Conservation (phyloP, 2,329 filamentous ascomycete genomes). For the Akanthomyces uredinophilus region DNA sequence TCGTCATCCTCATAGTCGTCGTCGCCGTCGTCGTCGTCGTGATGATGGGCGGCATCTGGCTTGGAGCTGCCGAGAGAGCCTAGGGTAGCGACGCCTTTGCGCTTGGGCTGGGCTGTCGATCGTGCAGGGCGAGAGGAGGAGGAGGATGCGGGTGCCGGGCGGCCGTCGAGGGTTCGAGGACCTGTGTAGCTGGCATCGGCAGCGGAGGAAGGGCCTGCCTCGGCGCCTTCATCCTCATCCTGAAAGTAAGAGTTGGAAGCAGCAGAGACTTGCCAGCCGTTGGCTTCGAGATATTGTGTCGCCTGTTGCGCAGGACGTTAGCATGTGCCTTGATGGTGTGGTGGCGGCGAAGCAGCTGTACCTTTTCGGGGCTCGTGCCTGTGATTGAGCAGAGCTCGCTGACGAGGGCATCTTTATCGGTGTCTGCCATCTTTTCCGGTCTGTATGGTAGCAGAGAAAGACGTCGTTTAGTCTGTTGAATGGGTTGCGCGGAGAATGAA, state of each 20-base stretch:
- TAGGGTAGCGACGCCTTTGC: conserved; percentile 56
- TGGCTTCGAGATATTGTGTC: conserved; percentile 58
- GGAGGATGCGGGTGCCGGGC: conserved; percentile 45
- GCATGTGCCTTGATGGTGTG: not conserved
- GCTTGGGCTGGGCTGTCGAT: conserved; percentile 43
- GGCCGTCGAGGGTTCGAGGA: conserved; percentile 58
- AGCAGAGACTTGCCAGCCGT: conserved; percentile 60
- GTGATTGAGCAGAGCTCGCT: conserved; percentile 26
- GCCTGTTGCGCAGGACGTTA: conserved; percentile 43
- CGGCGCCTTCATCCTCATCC: conserved; percentile 45
- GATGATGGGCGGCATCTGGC: conserved; percentile 36
- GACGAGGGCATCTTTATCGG: conserved; percentile 23
- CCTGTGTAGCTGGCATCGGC: conserved; percentile 45
- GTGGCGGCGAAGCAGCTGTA: conserved; percentile 18
- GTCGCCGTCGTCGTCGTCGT: conserved; percentile 57
- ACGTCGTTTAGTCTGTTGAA: not conserved
- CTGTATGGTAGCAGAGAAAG: not conserved
- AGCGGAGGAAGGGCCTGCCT: conserved; percentile 38
- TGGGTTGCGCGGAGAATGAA: not conserved
- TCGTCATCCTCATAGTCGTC: conserved; percentile 51
- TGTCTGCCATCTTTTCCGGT: conserved; percentile 27
- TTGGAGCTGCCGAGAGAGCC: conserved; percentile 46
- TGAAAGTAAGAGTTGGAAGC: conserved; percentile 60
- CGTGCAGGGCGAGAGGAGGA: conserved; percentile 28
- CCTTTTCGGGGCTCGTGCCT: conserved; percentile 25